Conservation (phyloP, 495 filamentous ascomycete species). For the Annulohypoxylon stygium region DNA sequence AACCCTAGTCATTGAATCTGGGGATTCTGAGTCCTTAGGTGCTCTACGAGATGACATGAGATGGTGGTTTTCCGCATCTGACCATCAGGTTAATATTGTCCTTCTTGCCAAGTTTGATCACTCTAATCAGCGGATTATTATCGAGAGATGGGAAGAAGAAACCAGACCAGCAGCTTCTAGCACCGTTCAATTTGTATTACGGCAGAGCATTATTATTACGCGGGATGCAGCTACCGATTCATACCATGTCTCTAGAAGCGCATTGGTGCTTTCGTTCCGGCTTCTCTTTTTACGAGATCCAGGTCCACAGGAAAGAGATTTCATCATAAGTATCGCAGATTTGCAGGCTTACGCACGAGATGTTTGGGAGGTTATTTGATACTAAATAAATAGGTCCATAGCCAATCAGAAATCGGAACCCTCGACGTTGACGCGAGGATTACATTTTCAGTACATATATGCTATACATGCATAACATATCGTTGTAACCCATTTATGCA, state of each 20-base stretch:
- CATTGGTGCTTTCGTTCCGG: not conserved
- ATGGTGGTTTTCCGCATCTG: not conserved
- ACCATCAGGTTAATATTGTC: not conserved
- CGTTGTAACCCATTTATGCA: too few relatives aligned
- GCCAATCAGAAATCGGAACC: not conserved
- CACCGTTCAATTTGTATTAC: not conserved
- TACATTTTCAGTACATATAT: not conserved
- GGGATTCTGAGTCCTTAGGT: not conserved
- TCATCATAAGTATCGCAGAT: not conserved
- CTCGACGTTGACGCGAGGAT: not conserved
- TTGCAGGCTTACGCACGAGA: not conserved
- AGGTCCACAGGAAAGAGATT: not conserved
- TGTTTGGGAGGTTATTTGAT: not conserved
- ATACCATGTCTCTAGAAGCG: not conserved
- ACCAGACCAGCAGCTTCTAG: not conserved
- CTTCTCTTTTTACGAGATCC: not conserved
- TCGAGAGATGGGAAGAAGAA: slow-evolving; percentile 1
- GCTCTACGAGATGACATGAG: not conserved
- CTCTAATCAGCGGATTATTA: not conserved
- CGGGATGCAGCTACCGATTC: not conserved
- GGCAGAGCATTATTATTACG: not conserved
- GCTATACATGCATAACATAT: too few relatives aligned
- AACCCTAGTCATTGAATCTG: not conserved
- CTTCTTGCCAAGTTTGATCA: slow-evolving; percentile 1
- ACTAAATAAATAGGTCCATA: not conserved